Base-by-base conservation (phyloP, 139 green algal species). In the Closterium sp. region DNA sequence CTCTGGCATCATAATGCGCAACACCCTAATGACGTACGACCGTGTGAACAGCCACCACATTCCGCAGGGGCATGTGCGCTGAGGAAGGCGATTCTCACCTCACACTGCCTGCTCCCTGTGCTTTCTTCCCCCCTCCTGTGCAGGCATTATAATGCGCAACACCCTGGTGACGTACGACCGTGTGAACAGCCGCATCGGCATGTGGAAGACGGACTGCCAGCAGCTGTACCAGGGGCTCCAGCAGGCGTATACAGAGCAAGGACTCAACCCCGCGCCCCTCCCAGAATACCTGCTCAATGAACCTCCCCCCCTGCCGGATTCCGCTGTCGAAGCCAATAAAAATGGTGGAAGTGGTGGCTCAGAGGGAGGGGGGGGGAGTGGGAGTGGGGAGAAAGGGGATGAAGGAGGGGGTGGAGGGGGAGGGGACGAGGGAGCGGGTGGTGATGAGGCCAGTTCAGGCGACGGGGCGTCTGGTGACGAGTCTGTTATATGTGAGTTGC, bases 21-120 rank as follows among this genome's bases (percentile, higher is more conserved):
- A 94, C 84, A 94, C 34, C 35, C 84, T 94, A 28, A 84, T 94
- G 33, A 93, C 33, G n/a, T 94, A 94, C 90, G 92, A 94, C 36
- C 89, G 90, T 10, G 21, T 35, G 19, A 94, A 92, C 33, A 30
- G 12, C n/a, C n/a, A n/a, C n/a, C n/a, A n/a, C n/a, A n/a, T n/a
- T n/a, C 25, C 85, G 88, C 28, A 55, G 93, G 12, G 92, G 92
- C 35, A 91, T 94, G 32, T 90, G 23, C n/a, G n/a, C n/a, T n/a
- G n/a, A n/a, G 36, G 6, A 6, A 6, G 36, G 36, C 6, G 36
- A 12, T 28, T 76, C 55, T 76, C 16, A 76, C n/a, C n/a, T n/a
- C n/a, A 76, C 55, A 76, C 55, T 76, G 12, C 38, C 38, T 66
- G 1, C 38, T 1, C 38, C 4, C 38, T 66, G 1, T 12, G 4